Evolutionary conservation across 768 basidiomycete species (phyloP).

Genomic region (Kwoniella shandongensis): DNA sequence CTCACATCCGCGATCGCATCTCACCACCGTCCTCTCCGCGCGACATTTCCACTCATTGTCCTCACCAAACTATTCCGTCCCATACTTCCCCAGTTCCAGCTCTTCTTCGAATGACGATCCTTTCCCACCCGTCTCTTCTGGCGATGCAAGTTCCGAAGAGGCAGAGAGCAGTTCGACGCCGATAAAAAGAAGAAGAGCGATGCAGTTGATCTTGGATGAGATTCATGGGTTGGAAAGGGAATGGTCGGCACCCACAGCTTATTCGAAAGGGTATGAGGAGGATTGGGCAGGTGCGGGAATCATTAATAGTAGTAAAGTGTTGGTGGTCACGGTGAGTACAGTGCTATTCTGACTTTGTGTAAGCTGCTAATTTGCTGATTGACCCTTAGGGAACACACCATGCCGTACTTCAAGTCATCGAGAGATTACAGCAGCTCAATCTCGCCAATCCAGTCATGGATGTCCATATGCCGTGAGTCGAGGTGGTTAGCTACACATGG

Average conservation of each 20-base stretch:
- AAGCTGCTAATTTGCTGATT: too few species aligned
- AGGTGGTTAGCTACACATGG: too few species aligned
- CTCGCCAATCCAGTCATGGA: slow-evolving; percentile 52
- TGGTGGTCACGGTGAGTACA: slow-evolving; percentile 47
- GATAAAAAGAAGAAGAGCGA: slow-evolving; percentile 26
- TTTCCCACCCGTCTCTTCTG: slow-evolving; percentile 13
- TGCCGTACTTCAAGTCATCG: slow-evolving; percentile 42
- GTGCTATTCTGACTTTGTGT: too few species aligned
- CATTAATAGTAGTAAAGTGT: slow-evolving; percentile 48
- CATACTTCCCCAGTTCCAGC: slow-evolving; percentile 11
- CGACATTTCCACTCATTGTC: slow-evolving; percentile 46
- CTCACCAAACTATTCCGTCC: slow-evolving; percentile 30
- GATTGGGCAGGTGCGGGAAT: slow-evolving; percentile 50
- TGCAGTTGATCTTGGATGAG: slow-evolving; percentile 48
- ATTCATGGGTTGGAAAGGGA: slow-evolving; percentile 42
- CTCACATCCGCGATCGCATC: slow-evolving; percentile 11
- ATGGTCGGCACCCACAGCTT: slow-evolving; percentile 20
- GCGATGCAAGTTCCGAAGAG: slow-evolving; percentile 11
- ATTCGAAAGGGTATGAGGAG: slow-evolving; percentile 15
- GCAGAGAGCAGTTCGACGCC: slow-evolving; percentile 22
- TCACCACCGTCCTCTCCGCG: slow-evolving; percentile 47
- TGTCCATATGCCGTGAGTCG: slow-evolving; percentile 48
- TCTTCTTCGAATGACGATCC: slow-evolving; percentile 10
- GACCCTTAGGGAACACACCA: slow-evolving; percentile 45
- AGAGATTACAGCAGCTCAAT: slow-evolving; percentile 36